Evolutionary conservation across 1,284 basidiomycete species (phyloP).

Genomic region (Trichosporon ovoides): DNA sequence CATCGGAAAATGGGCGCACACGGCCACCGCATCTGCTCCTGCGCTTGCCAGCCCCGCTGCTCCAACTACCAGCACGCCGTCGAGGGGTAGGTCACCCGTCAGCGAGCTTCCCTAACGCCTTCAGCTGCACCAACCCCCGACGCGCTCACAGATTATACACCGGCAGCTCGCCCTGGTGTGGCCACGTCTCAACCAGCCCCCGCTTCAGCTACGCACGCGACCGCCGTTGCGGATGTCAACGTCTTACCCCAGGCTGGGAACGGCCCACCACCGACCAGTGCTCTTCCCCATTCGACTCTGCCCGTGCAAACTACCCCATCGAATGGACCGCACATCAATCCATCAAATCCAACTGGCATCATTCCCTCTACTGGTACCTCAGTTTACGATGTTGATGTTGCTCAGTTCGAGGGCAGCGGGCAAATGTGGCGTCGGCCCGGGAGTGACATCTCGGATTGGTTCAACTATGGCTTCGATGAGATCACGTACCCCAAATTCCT

Average conservation of each 20-base stretch:
- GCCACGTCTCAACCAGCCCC: slow-evolving; percentile 7
- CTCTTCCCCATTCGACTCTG: slow-evolving; percentile 35
- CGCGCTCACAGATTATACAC: slow-evolving; percentile 84
- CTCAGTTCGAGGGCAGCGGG: slow-evolving; percentile 64
- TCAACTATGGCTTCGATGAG: slow-evolving; percentile 99
- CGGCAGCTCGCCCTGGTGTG: slow-evolving; percentile 63
- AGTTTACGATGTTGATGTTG: slow-evolving; percentile 83
- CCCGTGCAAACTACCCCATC: slow-evolving; percentile 27
- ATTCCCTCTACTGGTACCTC: slow-evolving; percentile 58
- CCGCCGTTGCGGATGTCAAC: slow-evolving; percentile 34
- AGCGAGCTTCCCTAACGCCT: background rate
- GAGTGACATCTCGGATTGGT: slow-evolving; percentile 93
- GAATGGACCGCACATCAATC: slow-evolving; percentile 56
- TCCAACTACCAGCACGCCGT: slow-evolving; percentile 12
- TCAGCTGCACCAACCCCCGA: slow-evolving; percentile 54
- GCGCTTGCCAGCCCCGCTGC: slow-evolving; percentile 23
- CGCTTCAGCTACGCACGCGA: slow-evolving; percentile 23
- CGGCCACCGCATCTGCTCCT: slow-evolving; percentile 31
- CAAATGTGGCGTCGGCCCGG: slow-evolving; percentile 89
- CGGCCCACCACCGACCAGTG: slow-evolving; percentile 21
- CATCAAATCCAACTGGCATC: slow-evolving; percentile 57
- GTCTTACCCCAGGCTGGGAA: slow-evolving; percentile 19
- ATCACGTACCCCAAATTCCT: slow-evolving; percentile 89
- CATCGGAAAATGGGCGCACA: slow-evolving; percentile 47
- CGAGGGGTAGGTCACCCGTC: slow-evolving; percentile 21